phyloP scores from a whole-genome alignment of 768 basidiomycete genomes.

The Crassisporium funariophilum region DNA sequence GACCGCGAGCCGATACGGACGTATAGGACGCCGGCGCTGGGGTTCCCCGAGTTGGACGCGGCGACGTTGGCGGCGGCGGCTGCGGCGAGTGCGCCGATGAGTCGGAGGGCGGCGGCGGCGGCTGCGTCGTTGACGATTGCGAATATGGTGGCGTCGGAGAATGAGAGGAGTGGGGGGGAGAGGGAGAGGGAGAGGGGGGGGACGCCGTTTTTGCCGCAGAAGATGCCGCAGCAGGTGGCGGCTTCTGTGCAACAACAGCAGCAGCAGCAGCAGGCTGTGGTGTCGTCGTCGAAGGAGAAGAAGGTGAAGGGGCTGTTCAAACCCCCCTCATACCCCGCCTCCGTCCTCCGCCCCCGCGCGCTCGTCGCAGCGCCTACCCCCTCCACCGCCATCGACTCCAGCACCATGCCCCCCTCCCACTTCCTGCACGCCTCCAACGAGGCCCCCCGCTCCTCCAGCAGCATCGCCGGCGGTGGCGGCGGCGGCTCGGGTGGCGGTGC shows the following conservation, averaged over 20 bases:
- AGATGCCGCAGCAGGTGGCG: conserved; percentile 35
- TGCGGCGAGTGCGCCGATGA: conserved; percentile 67
- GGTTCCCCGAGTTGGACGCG: conserved; percentile 78
- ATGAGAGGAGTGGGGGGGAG: no score
- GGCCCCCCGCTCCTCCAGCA: no score
- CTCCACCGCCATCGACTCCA: conserved; percentile 64
- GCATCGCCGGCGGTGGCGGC: no score
- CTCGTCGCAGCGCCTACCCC: conserved; percentile 58
- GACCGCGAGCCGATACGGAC: conserved; percentile 94
- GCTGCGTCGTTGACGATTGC: conserved; percentile 85
- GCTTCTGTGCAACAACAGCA: conserved; percentile 38
- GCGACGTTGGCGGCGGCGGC: conserved; percentile 67
- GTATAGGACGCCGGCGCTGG: conserved; percentile 85
- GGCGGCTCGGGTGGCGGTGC: no score
- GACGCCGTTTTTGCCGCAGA: conserved; percentile 54
- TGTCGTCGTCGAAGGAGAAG: conserved; percentile 64
- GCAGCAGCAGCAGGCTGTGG: conserved; percentile 8
- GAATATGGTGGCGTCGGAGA: conserved; percentile 91
- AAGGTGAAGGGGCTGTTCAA: conserved; percentile 75
- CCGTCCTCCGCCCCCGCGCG: conserved; percentile 63
- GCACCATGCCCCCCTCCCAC: conserved; percentile 56
- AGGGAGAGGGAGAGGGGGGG: no score
- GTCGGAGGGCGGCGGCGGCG: conserved; percentile 83
- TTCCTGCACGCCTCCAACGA: no score
- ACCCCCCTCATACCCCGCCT: conserved; percentile 57